Evolutionary conservation across 2,329 filamentous ascomycete genomes (phyloP).

Genomic region (Geosmithia morbida): DNA sequence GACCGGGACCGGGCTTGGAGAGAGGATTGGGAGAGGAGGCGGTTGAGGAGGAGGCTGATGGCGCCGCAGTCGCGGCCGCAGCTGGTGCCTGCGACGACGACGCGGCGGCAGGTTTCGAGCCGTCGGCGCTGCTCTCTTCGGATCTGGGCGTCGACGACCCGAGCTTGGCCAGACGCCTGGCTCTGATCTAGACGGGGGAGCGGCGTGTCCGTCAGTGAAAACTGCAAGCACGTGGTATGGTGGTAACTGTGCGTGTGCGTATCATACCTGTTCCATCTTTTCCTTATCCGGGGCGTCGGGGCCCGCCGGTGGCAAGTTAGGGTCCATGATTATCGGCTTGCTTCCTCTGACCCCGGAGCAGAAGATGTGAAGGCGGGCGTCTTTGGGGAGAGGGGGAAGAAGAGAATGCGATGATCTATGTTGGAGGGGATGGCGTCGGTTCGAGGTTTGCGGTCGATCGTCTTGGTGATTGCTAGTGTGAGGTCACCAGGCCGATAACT

Average conservation of each 20-base stretch:
- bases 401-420: neutral
- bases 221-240: neutral
- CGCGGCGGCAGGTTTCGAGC: conserved; percentile 10
- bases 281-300: conserved; percentile 41
- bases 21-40: conserved; percentile 15
- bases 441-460: no score
- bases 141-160: conserved; percentile 19
- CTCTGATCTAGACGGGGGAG: conserved; percentile 24
- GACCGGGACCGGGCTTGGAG: conserved; percentile 16
- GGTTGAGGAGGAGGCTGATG: conserved; percentile 13
- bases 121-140: conserved; percentile 13
- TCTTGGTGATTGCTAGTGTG: neutral
- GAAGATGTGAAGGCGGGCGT: neutral
- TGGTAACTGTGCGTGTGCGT: neutral
- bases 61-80: conserved; percentile 13
- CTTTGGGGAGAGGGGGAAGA: neutral
- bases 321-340: conserved; percentile 22
- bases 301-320: conserved; percentile 25
- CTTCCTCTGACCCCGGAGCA: neutral
- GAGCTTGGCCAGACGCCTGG: conserved; percentile 34
- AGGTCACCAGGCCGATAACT: neutral
- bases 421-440: neutral
- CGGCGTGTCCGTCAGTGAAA: neutral
- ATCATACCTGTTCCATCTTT: conserved; percentile 40
- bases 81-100: conserved; percentile 13